A percentile compares a stretch with the other conserved stretches of the same genome.
Conservation (phyloP, 345 rosid species). For the Sisymbrium irio region DNA sequence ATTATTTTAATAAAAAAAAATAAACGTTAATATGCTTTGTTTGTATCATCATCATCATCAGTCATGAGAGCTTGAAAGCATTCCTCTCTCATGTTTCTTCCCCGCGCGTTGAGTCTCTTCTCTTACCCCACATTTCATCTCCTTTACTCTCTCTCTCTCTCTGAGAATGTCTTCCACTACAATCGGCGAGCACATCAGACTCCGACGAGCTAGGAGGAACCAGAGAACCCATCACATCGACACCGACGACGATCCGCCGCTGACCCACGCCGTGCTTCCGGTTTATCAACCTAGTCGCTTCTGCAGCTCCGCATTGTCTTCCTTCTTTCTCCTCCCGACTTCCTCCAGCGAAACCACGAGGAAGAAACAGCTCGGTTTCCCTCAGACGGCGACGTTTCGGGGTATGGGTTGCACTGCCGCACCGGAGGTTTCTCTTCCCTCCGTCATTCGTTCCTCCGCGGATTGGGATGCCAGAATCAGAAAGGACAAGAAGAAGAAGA, state of each 20-base stretch:
- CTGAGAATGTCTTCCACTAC: slow-evolving; percentile 44
- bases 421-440: slow-evolving; percentile 77
- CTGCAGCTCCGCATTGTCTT: slow-evolving; percentile 31
- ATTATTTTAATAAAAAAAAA: too few relatives aligned
- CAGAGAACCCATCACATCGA: slow-evolving; percentile 32
- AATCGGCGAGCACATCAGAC: slow-evolving; percentile 46
- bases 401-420: slow-evolving; percentile 76
- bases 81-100: slow-evolving; percentile 11
- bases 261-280: slow-evolving; percentile 31
- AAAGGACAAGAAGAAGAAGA: slow-evolving; percentile 42
- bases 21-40: too few relatives aligned
- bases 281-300: slow-evolving; percentile 34
- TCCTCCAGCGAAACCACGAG: slow-evolving; percentile 39
- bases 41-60: slow-evolving; percentile 13
- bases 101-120: slow-evolving; percentile 16
- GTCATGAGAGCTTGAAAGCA: slow-evolving; percentile 19
- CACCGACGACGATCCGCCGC: slow-evolving; percentile 42
- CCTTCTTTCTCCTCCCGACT: slow-evolving; percentile 41
- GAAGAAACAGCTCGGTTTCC: slow-evolving; percentile 48
- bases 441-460: slow-evolving; percentile 66
- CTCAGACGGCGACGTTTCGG: slow-evolving; percentile 51
- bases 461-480: slow-evolving; percentile 57
- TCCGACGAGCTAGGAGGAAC: slow-evolving; percentile 58
- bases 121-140: background rate
- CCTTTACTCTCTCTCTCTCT: background rate